Conservation (phyloP, 2,329 filamentous ascomycete species). For the Xylaria sp. region DNA sequence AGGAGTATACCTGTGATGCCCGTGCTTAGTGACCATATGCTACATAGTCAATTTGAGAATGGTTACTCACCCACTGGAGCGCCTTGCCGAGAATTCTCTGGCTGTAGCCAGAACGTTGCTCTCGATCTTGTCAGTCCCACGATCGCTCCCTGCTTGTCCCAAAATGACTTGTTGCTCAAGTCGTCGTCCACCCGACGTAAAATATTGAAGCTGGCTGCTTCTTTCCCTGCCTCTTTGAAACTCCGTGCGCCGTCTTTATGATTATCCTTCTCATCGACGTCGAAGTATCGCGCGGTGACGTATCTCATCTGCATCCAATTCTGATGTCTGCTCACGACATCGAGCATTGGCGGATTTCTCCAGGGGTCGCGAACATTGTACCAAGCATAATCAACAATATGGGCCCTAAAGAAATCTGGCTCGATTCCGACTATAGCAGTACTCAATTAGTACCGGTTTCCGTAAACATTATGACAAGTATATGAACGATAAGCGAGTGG, state of each 20-base stretch:
- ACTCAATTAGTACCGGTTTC: not conserved
- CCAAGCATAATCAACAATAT: constrained; percentile 45
- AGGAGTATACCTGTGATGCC: constrained; percentile 30
- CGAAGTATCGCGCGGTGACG: constrained; percentile 44
- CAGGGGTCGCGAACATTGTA: constrained; percentile 46
- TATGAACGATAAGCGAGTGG: not conserved
- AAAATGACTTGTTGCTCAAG: constrained; percentile 42
- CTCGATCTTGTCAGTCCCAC: constrained; percentile 43
- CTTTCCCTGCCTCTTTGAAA: constrained; percentile 30
- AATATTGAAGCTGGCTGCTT: constrained; percentile 42
- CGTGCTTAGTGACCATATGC: not conserved
- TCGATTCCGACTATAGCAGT: constrained; percentile 33
- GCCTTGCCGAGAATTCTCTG: not conserved
- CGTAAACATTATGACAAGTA: not conserved
- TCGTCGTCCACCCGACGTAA: constrained; percentile 43
- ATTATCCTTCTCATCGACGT: not conserved
- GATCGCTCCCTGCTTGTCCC: constrained; percentile 41
- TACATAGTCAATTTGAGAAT: not conserved
- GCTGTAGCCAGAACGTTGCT: constrained; percentile 45
- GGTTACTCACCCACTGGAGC: constrained; percentile 23
- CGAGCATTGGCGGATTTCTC: constrained; percentile 44
- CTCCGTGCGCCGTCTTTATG: not conserved
- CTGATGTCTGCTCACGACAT: constrained; percentile 38
- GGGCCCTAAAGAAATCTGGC: constrained; percentile 42
- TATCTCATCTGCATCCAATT: constrained; percentile 47